Conservation (phyloP, 805 yeast genomes). For the Pachysolen tannophilus region DNA sequence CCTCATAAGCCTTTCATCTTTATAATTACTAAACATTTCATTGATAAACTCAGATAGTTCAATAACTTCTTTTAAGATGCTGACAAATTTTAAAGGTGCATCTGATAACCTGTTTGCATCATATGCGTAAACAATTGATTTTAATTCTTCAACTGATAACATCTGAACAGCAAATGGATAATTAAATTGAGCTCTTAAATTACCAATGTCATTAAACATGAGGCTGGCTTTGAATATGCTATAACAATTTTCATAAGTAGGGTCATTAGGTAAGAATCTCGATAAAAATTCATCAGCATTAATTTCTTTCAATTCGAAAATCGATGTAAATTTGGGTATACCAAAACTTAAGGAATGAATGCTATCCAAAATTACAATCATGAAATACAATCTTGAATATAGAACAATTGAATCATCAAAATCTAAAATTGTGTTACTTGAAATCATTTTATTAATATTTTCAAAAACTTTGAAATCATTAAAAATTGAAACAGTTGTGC, state of each 20-base stretch:
- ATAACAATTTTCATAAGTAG: neutral
- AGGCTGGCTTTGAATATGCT: neutral
- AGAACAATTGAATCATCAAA: constrained; percentile 7
- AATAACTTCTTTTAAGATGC: constrained; percentile 14
- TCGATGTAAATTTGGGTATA: constrained; percentile 17
- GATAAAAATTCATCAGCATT: constrained; percentile 13
- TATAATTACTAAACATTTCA: constrained; percentile 1
- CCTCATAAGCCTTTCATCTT: neutral
- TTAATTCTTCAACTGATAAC: too few species aligned
- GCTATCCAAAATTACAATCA: constrained; percentile 42
- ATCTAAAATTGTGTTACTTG: constrained; percentile 7
- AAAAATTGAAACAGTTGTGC: constrained; percentile 44
- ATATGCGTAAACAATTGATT: neutral
- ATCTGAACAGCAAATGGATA: neutral
- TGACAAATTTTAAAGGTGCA: neutral
- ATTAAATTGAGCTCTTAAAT: neutral
- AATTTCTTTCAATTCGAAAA: constrained; percentile 14
- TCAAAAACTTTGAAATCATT: constrained; percentile 49
- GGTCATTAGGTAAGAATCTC: constrained; percentile 2
- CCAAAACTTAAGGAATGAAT: constrained; percentile 47
- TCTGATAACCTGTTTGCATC: neutral
- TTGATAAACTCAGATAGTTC: constrained; percentile 14
- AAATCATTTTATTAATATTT: constrained; percentile 20
- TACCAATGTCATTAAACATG: neutral
- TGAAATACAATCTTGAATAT: constrained; percentile 33